phyloP scores from a whole-genome alignment of 176 grass and related monocot genomes.

The Microstegium vimineum region DNA sequence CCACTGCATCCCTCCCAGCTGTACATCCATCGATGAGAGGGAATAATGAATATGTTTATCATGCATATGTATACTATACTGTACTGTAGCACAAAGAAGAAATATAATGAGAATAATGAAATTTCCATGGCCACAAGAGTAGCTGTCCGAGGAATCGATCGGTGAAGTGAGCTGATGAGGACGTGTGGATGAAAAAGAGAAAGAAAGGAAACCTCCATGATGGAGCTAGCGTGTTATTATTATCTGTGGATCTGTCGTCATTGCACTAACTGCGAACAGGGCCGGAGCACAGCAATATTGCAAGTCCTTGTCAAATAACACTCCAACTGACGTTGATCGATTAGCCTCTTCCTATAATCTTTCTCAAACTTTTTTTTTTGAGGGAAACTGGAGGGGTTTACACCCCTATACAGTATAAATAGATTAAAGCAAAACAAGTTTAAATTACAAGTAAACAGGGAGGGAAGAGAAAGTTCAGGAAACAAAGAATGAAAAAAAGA shows the following conservation, averaged over 20 bases:
- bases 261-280: slow-evolving; percentile 26
- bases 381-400: too few relatives aligned
- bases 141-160: slow-evolving; percentile 36
- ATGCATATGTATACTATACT: too few relatives aligned
- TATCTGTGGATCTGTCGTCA: slow-evolving; percentile 16
- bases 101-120: background rate
- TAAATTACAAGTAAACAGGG: too few relatives aligned
- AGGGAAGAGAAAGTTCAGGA: too few relatives aligned
- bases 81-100: background rate
- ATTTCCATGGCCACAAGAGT: slow-evolving; percentile 23
- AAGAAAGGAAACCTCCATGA: background rate
- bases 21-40: background rate
- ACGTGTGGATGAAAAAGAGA: slow-evolving; percentile 4
- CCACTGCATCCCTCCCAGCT: slow-evolving; percentile 62
- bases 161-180: slow-evolving; percentile 32
- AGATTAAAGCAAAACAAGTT: too few relatives aligned
- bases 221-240: slow-evolving; percentile 17
- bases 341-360: background rate
- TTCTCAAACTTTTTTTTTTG: too few relatives aligned
- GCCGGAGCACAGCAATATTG: background rate
- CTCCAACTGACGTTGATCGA: slow-evolving; percentile 7
- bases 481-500: too few relatives aligned
- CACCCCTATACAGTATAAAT: too few relatives aligned
- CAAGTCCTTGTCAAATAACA: background rate
- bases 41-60: background rate